These are phyloP conservation scores for Globisporangium mamillatum DNA, from an alignment of 352 stramenopile genomes.

Conservation along the genomic window DNA sequence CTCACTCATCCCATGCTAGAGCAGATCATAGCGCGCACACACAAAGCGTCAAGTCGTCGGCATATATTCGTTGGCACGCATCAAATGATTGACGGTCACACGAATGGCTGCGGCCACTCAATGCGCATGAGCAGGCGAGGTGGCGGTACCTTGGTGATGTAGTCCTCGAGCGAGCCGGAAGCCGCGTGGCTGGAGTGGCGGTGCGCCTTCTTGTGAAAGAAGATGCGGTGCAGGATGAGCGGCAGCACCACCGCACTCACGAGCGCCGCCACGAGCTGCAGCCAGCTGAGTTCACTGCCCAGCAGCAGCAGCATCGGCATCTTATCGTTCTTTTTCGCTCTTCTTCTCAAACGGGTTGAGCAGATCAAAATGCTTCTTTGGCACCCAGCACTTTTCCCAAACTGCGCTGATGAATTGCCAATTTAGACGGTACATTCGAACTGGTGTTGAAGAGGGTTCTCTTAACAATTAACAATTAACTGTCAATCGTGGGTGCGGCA, in stretches of 20 bases:
- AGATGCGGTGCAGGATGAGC: slow-evolving; percentile 52
- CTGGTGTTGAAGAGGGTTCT: background rate
- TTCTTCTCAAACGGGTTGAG: background rate
- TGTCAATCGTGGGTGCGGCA: too few relatives aligned
- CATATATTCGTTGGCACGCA: background rate
- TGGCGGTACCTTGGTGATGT: slow-evolving; percentile 40
- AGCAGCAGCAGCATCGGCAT: slow-evolving; percentile 11
- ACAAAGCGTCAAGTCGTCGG: background rate
- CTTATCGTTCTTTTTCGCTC: background rate
- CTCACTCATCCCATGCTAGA: slow-evolving; percentile 57
- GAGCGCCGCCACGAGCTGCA: slow-evolving; percentile 31
- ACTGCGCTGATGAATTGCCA: background rate
- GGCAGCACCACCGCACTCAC: slow-evolving; percentile 37
- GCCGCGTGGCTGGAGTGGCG: slow-evolving; percentile 32
- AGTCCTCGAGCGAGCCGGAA: slow-evolving; percentile 47
- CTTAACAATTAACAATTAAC: too few relatives aligned
- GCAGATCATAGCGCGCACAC: background rate
- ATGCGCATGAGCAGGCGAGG: background rate
- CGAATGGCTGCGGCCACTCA: background rate
- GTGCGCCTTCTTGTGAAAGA: slow-evolving; percentile 37
- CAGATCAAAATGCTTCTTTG: background rate
- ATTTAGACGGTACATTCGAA: background rate
- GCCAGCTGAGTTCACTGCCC: slow-evolving; percentile 22
- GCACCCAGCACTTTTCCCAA: background rate
- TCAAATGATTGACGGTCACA: slow-evolving; percentile 1